Evolutionary conservation across 2,329 filamentous ascomycete genomes (phyloP), one percentile per base, ranked within the genome.

Genomic region (Sphaerulina vaccinii): DNA sequence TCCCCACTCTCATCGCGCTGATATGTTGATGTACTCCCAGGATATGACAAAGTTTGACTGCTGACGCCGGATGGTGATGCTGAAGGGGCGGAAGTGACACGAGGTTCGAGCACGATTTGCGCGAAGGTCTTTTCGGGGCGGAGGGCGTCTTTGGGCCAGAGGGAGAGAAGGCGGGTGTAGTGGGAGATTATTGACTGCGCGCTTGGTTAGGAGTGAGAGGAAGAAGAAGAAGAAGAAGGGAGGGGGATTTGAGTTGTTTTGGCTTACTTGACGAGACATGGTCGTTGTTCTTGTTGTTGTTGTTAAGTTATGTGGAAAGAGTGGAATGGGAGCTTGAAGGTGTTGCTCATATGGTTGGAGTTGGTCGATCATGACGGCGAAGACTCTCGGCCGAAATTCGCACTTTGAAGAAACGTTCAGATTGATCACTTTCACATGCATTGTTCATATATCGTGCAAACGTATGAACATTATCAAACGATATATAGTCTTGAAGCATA

Each of bases 101-200:
- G 74, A 49, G 65, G 62, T 53, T 71, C 66, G 51, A 79, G 71
- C 42, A 73, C 60, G 66, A 41, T 74, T 71, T 65, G 78, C 76
- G 57, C 70, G 67, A 46, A 75, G 64, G 54, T 72, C 70, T 56
- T 71, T 23, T 61, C 73, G 11, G 77, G 77, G 21, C 77, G 76
- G 32, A 79, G 72, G 33, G 66, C 62, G 64, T 79, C 77, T 53
- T 69, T 68, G 21, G 77, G 77, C 77, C 77, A 79, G 63, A 71
- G 71, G 51, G 67, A 55, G 49, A 77, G 66, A 59, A 78, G 70
- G 62, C 77, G 75, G 10, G 72, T 65, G 68, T 79, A 79, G 65
- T 79, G 75, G 52, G 72, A 72, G 61, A 68, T 61, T 59, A 75
- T 68, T 44, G 43, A 50, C 35, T 55, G 50, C n/a, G n/a, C 38